phyloP scores from a whole-genome alignment of 2,329 filamentous ascomycete genomes.

The Claviceps sp. region DNA sequence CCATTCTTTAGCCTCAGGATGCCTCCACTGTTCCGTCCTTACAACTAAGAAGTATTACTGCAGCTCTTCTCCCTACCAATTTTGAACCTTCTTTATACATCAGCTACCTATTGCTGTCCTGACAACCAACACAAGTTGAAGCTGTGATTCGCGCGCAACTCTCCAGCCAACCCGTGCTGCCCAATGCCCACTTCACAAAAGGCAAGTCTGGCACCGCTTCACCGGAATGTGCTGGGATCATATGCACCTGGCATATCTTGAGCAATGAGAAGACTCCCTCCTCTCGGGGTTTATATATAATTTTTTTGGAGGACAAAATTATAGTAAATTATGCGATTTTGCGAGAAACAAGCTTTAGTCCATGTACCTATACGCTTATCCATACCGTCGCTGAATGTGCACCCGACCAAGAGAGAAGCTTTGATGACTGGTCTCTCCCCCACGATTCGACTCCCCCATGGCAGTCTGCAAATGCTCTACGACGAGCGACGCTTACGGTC shows the following conservation, averaged over 20 bases:
- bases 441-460: neutral
- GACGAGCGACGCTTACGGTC: conserved; percentile 18
- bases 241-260: too few species aligned
- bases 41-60: neutral
- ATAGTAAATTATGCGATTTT: too few species aligned
- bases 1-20: too few species aligned
- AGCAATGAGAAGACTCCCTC: too few species aligned
- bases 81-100: conserved; percentile 2
- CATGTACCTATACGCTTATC: neutral
- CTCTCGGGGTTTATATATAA: too few species aligned
- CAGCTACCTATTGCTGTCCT: conserved; percentile 1
- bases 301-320: too few species aligned
- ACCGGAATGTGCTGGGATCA: neutral
- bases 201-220: neutral
- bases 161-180: conserved; percentile 1
- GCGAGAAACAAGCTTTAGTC: neutral
- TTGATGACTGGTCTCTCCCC: neutral
- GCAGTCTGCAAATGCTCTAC: neutral
- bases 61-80: neutral
- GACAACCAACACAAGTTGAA: neutral
- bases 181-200: conserved; percentile 1
- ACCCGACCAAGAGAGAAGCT: neutral
- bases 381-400: neutral
- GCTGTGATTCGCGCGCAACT: neutral
- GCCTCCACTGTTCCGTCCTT: too few species aligned